phyloP scores from a whole-genome alignment of 345 rosid species.

The Schrenkiella parvula region DNA sequence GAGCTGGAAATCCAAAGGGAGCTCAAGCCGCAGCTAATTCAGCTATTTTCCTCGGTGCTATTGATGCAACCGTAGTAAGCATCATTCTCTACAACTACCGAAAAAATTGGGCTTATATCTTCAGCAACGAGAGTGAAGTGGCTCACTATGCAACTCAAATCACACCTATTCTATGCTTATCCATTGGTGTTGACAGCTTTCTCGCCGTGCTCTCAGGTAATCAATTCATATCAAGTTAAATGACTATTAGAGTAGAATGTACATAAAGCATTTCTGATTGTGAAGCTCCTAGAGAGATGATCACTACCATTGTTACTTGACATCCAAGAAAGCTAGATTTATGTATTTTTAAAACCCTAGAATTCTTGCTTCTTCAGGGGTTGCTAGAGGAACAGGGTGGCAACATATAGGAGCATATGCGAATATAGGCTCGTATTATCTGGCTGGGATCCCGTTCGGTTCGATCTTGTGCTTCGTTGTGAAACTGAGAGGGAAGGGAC shows the following conservation, averaged over 20 bases:
- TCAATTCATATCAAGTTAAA: not conserved
- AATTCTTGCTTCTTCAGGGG: constrained; percentile 35
- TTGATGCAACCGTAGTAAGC: constrained; percentile 34
- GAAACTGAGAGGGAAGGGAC: constrained; percentile 47
- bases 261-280: not conserved
- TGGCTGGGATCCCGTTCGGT: constrained; percentile 52
- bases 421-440: constrained; percentile 57
- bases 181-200: constrained; percentile 33
- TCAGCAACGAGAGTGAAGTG: constrained; percentile 38
- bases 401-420: constrained; percentile 57
- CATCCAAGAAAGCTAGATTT: not conserved
- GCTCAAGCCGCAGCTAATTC: constrained; percentile 37
- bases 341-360: not conserved
- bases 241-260: not conserved
- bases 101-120: constrained; percentile 33
- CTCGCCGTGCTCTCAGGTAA: constrained; percentile 42
- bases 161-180: constrained; percentile 32
- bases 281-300: not conserved
- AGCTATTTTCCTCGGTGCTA: constrained; percentile 12
- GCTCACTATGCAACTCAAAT: constrained; percentile 36
- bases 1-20: constrained; percentile 43
- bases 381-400: constrained; percentile 70
- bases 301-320: not conserved
- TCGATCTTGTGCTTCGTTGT: constrained; percentile 39
- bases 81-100: constrained; percentile 29